Percentiles rank a stretch among this genome's conserved stretches.
These are phyloP conservation scores for Myxozyma kluyveri DNA, from an alignment of 805 yeast genomes.

Conservation along the genomic window DNA sequence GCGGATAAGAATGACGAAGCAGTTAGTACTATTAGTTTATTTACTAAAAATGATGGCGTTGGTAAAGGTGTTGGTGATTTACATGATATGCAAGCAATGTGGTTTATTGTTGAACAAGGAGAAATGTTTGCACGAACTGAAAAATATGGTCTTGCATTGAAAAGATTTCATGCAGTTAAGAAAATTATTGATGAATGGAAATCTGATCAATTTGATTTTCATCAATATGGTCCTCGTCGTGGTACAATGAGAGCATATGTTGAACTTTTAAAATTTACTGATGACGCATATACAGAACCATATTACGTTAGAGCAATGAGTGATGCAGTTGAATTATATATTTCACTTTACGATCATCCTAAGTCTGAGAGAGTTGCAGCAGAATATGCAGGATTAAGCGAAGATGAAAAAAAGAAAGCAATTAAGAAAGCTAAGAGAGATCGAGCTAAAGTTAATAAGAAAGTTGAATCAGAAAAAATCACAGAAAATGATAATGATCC, in stretches of 20 bases:
- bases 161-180: constrained; percentile 67
- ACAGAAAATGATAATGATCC: constrained; percentile 47
- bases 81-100: constrained; percentile 84
- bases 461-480: constrained; percentile 35
- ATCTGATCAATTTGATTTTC: constrained; percentile 92
- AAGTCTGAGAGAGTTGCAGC: constrained; percentile 20
- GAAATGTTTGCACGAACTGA: constrained; percentile 71
- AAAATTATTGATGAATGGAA: constrained; percentile 64
- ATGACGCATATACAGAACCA: constrained; percentile 64
- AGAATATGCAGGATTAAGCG: constrained; percentile 35
- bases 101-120: constrained; percentile 84
- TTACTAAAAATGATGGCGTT: constrained; percentile 79
- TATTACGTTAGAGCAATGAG: constrained; percentile 61
- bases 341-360: constrained; percentile 41
- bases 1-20: constrained; percentile 75
- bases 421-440: constrained; percentile 43
- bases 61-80: constrained; percentile 84
- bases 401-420: constrained; percentile 36
- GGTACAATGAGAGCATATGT: constrained; percentile 87
- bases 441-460: constrained; percentile 47
- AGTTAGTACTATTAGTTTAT: constrained; percentile 65
- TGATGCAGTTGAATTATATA: constrained; percentile 60
- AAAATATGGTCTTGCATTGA: constrained; percentile 68
- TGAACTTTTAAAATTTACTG: constrained; percentile 79
- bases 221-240: constrained; percentile 82